These are phyloP conservation scores for Yamagishiella unicocca DNA, from an alignment of 139 green algal genomes.

Conservation along the genomic window DNA sequence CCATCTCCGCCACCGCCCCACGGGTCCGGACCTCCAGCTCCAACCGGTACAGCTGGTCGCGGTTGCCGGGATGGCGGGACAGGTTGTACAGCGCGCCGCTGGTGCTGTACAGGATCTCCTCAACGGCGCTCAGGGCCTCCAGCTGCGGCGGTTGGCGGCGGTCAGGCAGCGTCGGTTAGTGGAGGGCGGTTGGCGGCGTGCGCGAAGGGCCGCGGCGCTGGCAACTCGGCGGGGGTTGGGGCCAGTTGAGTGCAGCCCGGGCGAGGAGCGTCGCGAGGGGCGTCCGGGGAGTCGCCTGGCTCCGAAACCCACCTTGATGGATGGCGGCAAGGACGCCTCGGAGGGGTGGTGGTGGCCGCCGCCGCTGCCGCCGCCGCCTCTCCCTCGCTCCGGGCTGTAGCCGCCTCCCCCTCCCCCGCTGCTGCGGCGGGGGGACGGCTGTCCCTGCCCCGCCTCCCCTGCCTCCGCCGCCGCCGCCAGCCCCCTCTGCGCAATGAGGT, in stretches of 20 bases:
- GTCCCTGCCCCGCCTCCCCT: neutral
- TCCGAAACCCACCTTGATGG: conserved; percentile 11
- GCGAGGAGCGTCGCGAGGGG: neutral
- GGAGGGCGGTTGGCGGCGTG: neutral
- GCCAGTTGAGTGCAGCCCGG: neutral
- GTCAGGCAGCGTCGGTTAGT: neutral
- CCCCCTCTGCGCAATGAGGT: conserved; percentile 27
- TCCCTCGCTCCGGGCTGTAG: neutral
- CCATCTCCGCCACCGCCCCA: conserved; percentile 24
- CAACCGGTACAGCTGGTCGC: conserved; percentile 17
- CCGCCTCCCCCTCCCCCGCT: neutral
- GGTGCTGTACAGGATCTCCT: conserved; percentile 50
- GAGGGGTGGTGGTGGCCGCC: neutral
- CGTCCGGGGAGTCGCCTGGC: neutral
- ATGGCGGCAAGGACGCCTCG: neutral
- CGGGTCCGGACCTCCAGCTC: conserved; percentile 19
- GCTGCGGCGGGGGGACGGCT: neutral
- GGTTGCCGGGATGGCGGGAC: conserved; percentile 53
- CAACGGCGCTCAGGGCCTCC: neutral
- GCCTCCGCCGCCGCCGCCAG: conserved; percentile 20
- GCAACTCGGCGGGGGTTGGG: neutral
- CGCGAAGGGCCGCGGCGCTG: neutral
- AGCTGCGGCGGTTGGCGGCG: neutral
- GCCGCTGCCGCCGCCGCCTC: neutral
- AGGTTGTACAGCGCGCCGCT: conserved; percentile 55